These are phyloP conservation scores for Phialophora expanda DNA, from an alignment of 2,329 filamentous ascomycete genomes.

Conservation along the genomic window DNA sequence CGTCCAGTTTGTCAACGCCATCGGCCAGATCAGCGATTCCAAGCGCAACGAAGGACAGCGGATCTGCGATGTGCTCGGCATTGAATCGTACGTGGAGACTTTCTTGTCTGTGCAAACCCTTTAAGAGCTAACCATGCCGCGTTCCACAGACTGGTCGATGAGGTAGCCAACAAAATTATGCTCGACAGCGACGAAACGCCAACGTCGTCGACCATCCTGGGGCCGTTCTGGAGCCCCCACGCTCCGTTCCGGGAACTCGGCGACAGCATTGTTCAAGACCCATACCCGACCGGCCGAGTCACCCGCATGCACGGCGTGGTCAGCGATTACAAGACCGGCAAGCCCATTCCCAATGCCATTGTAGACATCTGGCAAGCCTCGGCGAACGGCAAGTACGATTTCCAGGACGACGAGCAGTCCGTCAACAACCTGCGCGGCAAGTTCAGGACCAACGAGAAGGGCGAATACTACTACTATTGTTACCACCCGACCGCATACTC, in stretches of 20 bases:
- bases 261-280: constrained; percentile 68
- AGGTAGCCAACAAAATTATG: constrained; percentile 73
- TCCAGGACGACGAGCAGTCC: constrained; percentile 72
- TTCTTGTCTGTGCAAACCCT: not conserved
- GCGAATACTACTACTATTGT: constrained; percentile 76
- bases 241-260: constrained; percentile 73
- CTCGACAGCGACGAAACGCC: constrained; percentile 60
- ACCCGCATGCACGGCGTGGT: constrained; percentile 11
- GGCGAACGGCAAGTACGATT: constrained; percentile 76
- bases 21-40: constrained; percentile 70
- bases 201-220: constrained; percentile 66
- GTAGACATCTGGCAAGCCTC: constrained; percentile 81
- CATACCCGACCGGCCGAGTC: constrained; percentile 53
- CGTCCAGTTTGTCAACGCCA: constrained; percentile 75
- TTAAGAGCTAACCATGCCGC: constrained; percentile 15
- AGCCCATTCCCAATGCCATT: constrained; percentile 69
- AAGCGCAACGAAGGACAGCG: constrained; percentile 76
- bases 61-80: constrained; percentile 73
- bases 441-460: constrained; percentile 72
- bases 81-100: constrained; percentile 60
- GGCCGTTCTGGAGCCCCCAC: constrained; percentile 78
- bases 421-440: constrained; percentile 79
- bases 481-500: constrained; percentile 75
- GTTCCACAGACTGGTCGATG: constrained; percentile 66
- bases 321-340: constrained; percentile 33